Evolutionary conservation across 1,284 basidiomycete genomes (phyloP).

Genomic region (Leccinum ambiguum): DNA sequence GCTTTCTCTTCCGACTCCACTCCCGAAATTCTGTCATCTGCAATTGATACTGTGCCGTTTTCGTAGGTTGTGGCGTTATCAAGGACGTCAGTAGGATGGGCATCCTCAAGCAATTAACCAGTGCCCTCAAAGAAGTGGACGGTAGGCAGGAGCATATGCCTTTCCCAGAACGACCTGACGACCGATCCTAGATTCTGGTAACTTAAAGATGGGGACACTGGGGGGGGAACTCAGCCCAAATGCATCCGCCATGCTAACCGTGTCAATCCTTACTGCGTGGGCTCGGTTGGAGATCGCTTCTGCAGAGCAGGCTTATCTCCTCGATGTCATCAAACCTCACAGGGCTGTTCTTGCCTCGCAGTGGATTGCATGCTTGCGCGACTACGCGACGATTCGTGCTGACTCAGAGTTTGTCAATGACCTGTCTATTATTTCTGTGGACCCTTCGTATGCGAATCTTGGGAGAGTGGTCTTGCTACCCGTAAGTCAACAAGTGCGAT

Average conservation of each 20-base stretch:
- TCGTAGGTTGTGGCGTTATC: conserved; percentile 95
- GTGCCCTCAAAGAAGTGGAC: conserved; percentile 89
- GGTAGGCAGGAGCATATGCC: conserved; percentile 41
- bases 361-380: conserved; percentile 89
- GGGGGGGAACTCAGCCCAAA: conserved; percentile 85
- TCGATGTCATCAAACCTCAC: conserved; percentile 84
- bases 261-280: conserved; percentile 95
- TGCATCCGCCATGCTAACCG: conserved; percentile 92
- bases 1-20: conserved; percentile 95
- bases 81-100: conserved; percentile 92
- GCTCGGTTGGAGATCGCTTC: conserved; percentile 89
- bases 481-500: conserved; percentile 45
- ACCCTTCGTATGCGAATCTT: conserved; percentile 83
- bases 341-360: conserved; percentile 72
- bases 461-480: conserved; percentile 90
- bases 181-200: conserved; percentile 64
- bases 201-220: conserved; percentile 85
- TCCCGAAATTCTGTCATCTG: conserved; percentile 92
- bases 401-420: conserved; percentile 86
- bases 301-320: conserved; percentile 73
- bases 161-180: conserved; percentile 14
- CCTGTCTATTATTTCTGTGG: conserved; percentile 64
- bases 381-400: conserved; percentile 89
- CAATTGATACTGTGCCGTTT: conserved; percentile 86
- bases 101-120: conserved; percentile 87